Percentiles rank a stretch among this genome's conserved stretches.
These are phyloP conservation scores for Solanum ossicruentum DNA, from an alignment of 257 asterid species.

Conservation along the genomic window DNA sequence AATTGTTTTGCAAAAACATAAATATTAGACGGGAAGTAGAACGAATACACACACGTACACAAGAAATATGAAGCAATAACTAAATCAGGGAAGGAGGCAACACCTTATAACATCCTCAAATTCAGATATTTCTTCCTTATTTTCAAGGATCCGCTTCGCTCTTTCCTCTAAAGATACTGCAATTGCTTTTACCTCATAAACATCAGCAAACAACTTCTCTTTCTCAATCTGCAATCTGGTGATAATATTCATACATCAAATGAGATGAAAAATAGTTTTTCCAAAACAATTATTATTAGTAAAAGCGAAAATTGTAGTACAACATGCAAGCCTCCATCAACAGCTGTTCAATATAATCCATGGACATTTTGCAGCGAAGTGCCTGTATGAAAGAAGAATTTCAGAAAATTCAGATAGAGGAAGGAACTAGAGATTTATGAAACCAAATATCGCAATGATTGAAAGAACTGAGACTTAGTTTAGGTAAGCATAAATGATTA, in stretches of 20 bases:
- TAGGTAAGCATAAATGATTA: not conserved
- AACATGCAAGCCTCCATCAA: slow-evolving; percentile 59
- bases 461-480: not conserved
- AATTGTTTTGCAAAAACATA: slow-evolving; percentile 6
- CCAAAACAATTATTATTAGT: not conserved
- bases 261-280: slow-evolving; percentile 2
- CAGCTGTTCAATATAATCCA: slow-evolving; percentile 51
- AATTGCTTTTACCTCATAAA: slow-evolving; percentile 28
- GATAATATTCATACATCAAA: slow-evolving; percentile 19
- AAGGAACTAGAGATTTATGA: not conserved
- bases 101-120: slow-evolving; percentile 74
- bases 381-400: slow-evolving; percentile 31
- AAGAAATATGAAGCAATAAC: not conserved
- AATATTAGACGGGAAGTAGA: not conserved
- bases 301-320: slow-evolving; percentile 16
- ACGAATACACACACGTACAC: not conserved
- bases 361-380: slow-evolving; percentile 40
- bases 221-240: slow-evolving; percentile 73
- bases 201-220: slow-evolving; percentile 60
- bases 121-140: slow-evolving; percentile 43
- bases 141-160: slow-evolving; percentile 43
- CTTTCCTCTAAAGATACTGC: slow-evolving; percentile 63
- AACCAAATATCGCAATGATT: not conserved
- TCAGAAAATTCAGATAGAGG: not conserved
- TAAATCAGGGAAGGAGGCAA: not conserved